Percentiles rank a stretch among this genome's conserved stretches.
Conservation (phyloP, 2,329 filamentous ascomycete species). For the Aureobasidium leucospermi region DNA sequence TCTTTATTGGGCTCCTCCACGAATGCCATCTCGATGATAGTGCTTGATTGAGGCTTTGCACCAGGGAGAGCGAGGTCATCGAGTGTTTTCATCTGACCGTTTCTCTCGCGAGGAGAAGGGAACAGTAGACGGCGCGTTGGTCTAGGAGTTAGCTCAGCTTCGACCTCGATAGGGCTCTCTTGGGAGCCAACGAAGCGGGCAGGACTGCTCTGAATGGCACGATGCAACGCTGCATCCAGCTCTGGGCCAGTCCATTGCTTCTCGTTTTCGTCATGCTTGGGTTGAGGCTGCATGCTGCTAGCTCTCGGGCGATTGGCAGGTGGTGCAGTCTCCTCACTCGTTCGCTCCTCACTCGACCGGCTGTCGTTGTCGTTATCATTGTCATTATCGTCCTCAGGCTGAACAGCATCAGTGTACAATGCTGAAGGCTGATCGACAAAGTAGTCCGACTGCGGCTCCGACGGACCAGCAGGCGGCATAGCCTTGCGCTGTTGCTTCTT, state of each 20-base stretch:
- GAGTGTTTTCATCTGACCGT: constrained; percentile 54
- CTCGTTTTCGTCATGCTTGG: constrained; percentile 26
- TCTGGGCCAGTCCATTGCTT: constrained; percentile 18
- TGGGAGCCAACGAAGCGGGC: constrained; percentile 43
- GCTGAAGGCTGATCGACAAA: constrained; percentile 14
- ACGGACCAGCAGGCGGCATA: constrained; percentile 10
- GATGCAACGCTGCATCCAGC: constrained; percentile 35
- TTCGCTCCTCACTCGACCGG: constrained; percentile 2
- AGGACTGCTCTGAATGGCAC: constrained; percentile 56
- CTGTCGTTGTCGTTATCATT: constrained; percentile 9
- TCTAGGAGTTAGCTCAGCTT: constrained; percentile 46
- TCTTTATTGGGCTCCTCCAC: constrained; percentile 47
- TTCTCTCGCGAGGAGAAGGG: constrained; percentile 64
- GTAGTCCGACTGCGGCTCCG: constrained; percentile 15
- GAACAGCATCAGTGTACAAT: constrained; percentile 15
- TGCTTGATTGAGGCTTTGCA: constrained; percentile 16
- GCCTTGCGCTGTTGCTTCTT: constrained; percentile 27
- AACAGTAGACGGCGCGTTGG: constrained; percentile 67
- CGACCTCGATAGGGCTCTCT: constrained; percentile 42
- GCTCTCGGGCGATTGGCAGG: constrained; percentile 37
- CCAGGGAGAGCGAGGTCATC: constrained; percentile 39
- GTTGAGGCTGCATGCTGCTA: constrained; percentile 40
- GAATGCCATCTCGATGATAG: constrained; percentile 14
- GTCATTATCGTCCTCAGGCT: constrained; percentile 14
- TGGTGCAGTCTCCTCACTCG: background rate